Conservation (phyloP, 1,139 yeast genomes). For the Sugiyamaella novakii region DNA sequence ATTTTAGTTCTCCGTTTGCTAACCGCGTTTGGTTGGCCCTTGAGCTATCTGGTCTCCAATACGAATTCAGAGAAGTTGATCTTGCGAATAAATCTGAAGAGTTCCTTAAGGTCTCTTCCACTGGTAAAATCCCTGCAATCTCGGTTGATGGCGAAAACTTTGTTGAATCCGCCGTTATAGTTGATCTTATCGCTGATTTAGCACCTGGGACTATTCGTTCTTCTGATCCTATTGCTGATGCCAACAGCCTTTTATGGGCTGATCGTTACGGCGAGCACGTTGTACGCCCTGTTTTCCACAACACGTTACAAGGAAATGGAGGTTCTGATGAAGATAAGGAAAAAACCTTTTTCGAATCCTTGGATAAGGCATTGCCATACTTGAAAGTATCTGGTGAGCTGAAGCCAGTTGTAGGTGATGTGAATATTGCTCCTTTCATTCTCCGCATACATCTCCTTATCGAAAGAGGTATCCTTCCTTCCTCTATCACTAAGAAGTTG, state of each 20-base stretch:
- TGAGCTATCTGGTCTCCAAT: slow-evolving; percentile 26
- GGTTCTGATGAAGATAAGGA: slow-evolving; percentile 14
- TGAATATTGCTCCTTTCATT: slow-evolving; percentile 22
- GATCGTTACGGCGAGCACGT: slow-evolving; percentile 31
- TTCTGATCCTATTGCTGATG: slow-evolving; percentile 30
- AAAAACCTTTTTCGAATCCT: slow-evolving; percentile 19
- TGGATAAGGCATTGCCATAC: slow-evolving; percentile 22
- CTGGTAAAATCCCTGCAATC: slow-evolving; percentile 32
- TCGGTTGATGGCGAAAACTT: slow-evolving; percentile 29
- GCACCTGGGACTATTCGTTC: slow-evolving; percentile 29
- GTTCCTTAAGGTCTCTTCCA: slow-evolving; percentile 32
- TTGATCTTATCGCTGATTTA: slow-evolving; percentile 30
- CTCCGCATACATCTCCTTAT: slow-evolving; percentile 20
- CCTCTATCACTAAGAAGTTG: slow-evolving; percentile 16
- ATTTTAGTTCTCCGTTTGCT: slow-evolving; percentile 1
- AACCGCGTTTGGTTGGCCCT: slow-evolving; percentile 7
- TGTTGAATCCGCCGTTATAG: slow-evolving; percentile 33
- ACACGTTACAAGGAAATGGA: slow-evolving; percentile 16
- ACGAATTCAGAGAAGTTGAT: slow-evolving; percentile 32
- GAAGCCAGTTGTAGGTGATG: slow-evolving; percentile 22
- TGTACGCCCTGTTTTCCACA: slow-evolving; percentile 2
- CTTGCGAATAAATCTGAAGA: slow-evolving; percentile 33
- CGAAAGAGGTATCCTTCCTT: slow-evolving; percentile 19
- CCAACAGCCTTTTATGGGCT: slow-evolving; percentile 31
- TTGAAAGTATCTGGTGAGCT: slow-evolving; percentile 11